phyloP scores from a whole-genome alignment of 176 grass and related monocot genomes.

The Eragrostis curvula region DNA sequence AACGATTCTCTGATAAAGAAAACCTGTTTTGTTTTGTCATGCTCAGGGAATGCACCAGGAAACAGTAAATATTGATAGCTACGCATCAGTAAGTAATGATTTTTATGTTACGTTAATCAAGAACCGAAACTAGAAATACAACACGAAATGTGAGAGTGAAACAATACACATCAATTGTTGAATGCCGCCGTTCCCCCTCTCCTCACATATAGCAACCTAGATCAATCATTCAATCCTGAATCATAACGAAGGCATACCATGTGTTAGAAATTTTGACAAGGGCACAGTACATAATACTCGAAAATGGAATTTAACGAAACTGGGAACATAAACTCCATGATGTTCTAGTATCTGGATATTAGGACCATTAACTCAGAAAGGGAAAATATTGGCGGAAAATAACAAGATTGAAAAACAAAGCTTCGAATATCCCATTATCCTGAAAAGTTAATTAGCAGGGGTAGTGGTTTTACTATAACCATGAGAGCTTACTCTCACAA shows the following conservation, averaged over 20 bases:
- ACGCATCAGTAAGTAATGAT: constrained; percentile 15
- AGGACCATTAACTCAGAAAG: neutral
- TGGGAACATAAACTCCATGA: neutral
- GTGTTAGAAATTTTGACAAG: constrained; percentile 24
- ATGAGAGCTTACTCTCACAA: neutral
- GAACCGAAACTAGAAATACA: neutral
- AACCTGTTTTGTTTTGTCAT: constrained; percentile 5
- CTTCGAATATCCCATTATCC: neutral
- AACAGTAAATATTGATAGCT: constrained; percentile 5
- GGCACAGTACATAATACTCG: constrained; percentile 8
- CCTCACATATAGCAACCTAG: neutral
- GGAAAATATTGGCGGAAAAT: neutral
- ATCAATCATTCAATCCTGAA: constrained; percentile 47
- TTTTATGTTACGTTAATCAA: constrained; percentile 35
- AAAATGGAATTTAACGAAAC: neutral
- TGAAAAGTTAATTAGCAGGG: neutral
- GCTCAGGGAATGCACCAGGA: neutral
- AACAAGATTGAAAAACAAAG: constrained; percentile 1
- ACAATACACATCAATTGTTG: constrained; percentile 12
- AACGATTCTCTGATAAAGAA: constrained; percentile 21
- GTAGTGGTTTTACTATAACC: constrained; percentile 14
- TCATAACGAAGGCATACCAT: neutral
- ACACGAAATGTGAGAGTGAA: neutral
- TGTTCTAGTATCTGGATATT: neutral
- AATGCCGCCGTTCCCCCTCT: constrained; percentile 1